Evolutionary conservation across 2,329 filamentous ascomycete species (phyloP).

Genomic region (Neopestalotiopsis clavispora): DNA sequence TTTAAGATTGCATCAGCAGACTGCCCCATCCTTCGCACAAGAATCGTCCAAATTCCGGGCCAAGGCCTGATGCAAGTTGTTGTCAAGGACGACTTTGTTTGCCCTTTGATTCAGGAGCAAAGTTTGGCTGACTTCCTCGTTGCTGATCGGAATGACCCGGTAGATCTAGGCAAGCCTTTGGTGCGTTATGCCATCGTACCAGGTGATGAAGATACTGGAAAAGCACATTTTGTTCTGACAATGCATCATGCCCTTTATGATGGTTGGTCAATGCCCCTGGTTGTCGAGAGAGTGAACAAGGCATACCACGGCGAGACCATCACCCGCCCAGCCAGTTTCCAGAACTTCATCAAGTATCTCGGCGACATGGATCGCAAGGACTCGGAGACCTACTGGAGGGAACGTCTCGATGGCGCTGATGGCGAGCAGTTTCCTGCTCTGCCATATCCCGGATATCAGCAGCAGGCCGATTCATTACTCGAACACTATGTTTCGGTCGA

Average conservation of each 20-base stretch:
- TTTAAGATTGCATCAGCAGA: constrained; percentile 44
- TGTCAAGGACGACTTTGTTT: constrained; percentile 42
- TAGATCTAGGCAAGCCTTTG: constrained; percentile 51
- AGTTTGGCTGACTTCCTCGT: constrained; percentile 46
- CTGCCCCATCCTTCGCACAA: constrained; percentile 51
- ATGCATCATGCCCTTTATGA: constrained; percentile 64
- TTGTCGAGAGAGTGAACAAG: constrained; percentile 53
- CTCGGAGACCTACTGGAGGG: constrained; percentile 52
- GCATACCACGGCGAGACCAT: constrained; percentile 43
- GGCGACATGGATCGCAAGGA: constrained; percentile 40
- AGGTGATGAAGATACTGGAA: constrained; percentile 33
- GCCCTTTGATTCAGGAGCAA: constrained; percentile 36
- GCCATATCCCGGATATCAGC: constrained; percentile 53
- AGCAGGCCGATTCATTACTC: constrained; percentile 56
- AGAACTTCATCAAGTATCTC: constrained; percentile 55
- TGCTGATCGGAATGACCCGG: constrained; percentile 43
- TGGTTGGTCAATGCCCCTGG: constrained; percentile 58
- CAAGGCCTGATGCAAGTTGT: constrained; percentile 54
- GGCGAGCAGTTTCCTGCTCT: constrained; percentile 52
- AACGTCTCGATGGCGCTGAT: constrained; percentile 49
- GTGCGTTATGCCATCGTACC: constrained; percentile 50
- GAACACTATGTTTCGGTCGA: constrained; percentile 53
- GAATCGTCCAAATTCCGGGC: constrained; percentile 51
- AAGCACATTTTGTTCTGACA: constrained; percentile 53
- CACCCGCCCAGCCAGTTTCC: constrained; percentile 47